Evolutionary conservation across 139 green algal genomes (phyloP), one percentile per base, ranked within the genome.

Genomic region (Monoraphidium neglectum): DNA sequence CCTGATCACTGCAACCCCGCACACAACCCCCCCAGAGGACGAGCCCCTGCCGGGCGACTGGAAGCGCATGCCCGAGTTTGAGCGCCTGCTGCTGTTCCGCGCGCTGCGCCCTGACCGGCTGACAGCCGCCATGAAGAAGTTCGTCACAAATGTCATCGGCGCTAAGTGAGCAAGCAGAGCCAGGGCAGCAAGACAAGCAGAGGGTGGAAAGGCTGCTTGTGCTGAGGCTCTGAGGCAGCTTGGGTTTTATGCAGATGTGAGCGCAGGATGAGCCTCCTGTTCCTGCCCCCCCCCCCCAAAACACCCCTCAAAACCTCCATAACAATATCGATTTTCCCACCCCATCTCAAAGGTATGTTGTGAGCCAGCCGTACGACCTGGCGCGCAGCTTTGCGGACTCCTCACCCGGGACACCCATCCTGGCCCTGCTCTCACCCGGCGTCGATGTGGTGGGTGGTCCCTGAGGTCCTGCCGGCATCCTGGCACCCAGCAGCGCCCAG

Each of bases 11-110:
- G 12, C 43, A 51, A 8, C 8, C 43, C 8, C 12, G 43, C 12
- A 12, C 43, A 51, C 43, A 51, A 8, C 28, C 59, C 8, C 49
- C 40, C 54, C 73, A 26, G 94, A 98, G 82, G 92, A 93, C n/a
- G 93, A 97, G 83, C 88, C 89, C 4, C 80, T 97, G 72, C 94
- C 94, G 0, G 93, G 94, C 1, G 93, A 98, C 79, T 98, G 94
- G 94, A 97, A 96, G 85, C 89, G 92, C 54, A 92, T 97, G 88
- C 84, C 88, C 32, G 90, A 95, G 72, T 94, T 97, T 72, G 89
- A 97, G 40, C 81, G 88, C 23, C 83, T 97, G 72, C 83, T 97
- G 59, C 77, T 95, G n/a, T 89, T 93, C 84, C 84, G 92, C 5
- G 90, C 91, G 3, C 78, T 98, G 63, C 88, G 94, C 3, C 93